Evolutionary conservation across 306 rosid species (phyloP), one percentile per base, ranked within the genome.

Genomic region (Trifolium dubium): DNA sequence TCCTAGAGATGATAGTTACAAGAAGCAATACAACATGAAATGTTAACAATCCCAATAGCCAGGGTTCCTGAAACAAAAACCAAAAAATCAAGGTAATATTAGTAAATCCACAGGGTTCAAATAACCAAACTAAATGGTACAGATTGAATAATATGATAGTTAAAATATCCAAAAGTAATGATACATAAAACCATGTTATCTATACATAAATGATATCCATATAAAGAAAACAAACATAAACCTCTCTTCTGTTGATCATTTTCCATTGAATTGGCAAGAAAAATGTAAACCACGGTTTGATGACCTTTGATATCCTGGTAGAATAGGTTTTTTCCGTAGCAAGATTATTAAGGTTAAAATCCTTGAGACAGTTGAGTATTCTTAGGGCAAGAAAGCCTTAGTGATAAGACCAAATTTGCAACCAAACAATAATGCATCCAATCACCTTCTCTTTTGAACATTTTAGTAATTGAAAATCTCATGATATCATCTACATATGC

Each of bases 1-100:
- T 94, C 88, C 99, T 87, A 14, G 99, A 84, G 77, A 83, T 9
- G 62, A 94, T 13, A 51, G 68, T 65, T 6, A 77, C 73, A 35
- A 89, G 77, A 77, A 94, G 79, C 81, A 92, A 78, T 47, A 78
- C 55, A 50, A 76, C 64, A 79, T 94, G 88, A 80, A 85, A 75
- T 35, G 85, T 83, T 61, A 87, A 30, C 65, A 94, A 83, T 51
- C 93, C 84, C 35, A 87, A 64, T 65, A 94, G 75, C 95, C 95
- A 94, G 58, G 97, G 96, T 72, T 94, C 99, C 97, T 94, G 90
- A 70, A 78, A 56, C 60, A 46, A 37, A 43, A 43, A 55, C 60
- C 37, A 37, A 55, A 34, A 44, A 30, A 49, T 37, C 30, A 79
- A 64, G 62, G 64, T 32, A 71, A 59, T 15, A 35, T 56, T 50